phyloP scores from a whole-genome alignment of 352 stramenopile genomes.

The Pythium myriotylum region DNA sequence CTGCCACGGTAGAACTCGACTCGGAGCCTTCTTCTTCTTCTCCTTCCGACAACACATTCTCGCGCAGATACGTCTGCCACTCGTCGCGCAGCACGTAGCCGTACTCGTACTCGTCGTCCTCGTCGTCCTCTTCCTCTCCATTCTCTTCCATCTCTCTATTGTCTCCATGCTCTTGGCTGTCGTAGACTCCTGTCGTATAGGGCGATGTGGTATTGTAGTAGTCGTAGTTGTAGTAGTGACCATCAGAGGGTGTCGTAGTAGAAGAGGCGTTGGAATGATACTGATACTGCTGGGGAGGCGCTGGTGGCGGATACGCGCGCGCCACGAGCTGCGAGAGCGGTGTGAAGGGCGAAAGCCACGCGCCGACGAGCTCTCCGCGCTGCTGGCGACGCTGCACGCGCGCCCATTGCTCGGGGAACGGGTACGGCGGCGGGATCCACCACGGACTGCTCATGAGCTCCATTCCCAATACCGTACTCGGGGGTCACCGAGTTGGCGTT shows the following conservation, averaged over 20 bases:
- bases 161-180: neutral
- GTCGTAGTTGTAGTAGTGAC: too few species aligned
- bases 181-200: too few species aligned
- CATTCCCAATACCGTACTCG: too few species aligned
- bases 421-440: constrained; percentile 77
- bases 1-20: neutral
- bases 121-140: constrained; percentile 21
- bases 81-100: constrained; percentile 73
- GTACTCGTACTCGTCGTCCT: constrained; percentile 66
- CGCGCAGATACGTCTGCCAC: constrained; percentile 60
- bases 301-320: too few species aligned
- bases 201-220: too few species aligned
- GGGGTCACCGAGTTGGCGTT: too few species aligned
- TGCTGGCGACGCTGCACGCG: constrained; percentile 41
- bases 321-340: constrained; percentile 4
- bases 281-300: too few species aligned
- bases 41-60: constrained; percentile 12
- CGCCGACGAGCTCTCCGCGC: neutral
- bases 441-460: neutral
- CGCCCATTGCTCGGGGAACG: constrained; percentile 73
- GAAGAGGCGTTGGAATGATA: too few species aligned
- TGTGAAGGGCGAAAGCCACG: constrained; percentile 55
- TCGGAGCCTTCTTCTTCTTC: constrained; percentile 2
- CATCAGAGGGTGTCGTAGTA: too few species aligned
- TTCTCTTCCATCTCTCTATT: neutral